Base-by-base conservation (phyloP, 768 basidiomycete species). In the Trametes maxima region DNA sequence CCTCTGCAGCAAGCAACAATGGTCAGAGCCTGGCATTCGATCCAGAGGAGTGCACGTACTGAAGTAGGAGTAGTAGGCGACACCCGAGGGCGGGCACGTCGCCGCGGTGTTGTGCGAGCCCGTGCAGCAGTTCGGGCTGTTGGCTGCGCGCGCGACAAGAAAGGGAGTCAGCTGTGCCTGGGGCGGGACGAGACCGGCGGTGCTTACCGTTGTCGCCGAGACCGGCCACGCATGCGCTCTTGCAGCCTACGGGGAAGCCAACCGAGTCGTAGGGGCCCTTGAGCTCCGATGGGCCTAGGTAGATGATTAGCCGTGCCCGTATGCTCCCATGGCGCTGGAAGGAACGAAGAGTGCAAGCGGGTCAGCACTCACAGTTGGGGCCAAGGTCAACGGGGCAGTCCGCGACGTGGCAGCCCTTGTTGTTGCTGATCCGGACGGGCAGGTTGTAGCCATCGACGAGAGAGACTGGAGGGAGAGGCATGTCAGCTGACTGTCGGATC, bases 121-220 rank as follows among this genome's bases (percentile, higher is more conserved):
- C 13, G 80, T 80, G 75, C 88, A 89, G 70, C 88, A 89, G 67
- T 87, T 86, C 5, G 78, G 72, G 22, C 85, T 86, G 73, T 89
- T 80, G 39, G 66, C 84, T 72, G 54, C 3, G 35, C 10, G 28
- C 47, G 47, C 3, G 13, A 17, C 17, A 14, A 33, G 16, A 22
- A 16, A 6, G 24, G 52, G 24, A 24, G 52, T n/a, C 33, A 14
- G 22, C 25, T 54, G 33, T 48, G n/a, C 17, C 33, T 35, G 37
- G 16, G 24, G 14, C n/a, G n/a, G 40, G 40, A 21, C 40, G n/a
- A 22, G 6, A 21, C 33, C 1, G 25, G 1, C 14, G 33, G 11
- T 12, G 40, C 57, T 40, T 54, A 76, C 75, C 59, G 5, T 64
- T 70, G 51, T 78, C 70, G 3, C 76, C 75, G 24, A 80, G 68